Conservation (phyloP, 164 flowering plant genomes). For the Annona cherimola region DNA sequence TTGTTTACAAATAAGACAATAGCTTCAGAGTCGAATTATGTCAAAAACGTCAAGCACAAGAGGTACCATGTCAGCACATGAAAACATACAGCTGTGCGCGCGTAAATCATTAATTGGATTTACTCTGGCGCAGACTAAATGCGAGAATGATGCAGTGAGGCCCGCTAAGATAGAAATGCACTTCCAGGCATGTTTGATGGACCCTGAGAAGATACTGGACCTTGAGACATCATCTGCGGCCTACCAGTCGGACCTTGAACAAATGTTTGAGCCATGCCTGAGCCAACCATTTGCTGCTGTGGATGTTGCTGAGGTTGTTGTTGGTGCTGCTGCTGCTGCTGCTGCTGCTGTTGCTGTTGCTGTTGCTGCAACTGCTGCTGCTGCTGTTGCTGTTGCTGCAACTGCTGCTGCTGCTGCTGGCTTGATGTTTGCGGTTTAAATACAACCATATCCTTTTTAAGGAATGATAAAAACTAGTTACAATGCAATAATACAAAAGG, state of each 20-base stretch:
- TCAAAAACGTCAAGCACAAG: no score
- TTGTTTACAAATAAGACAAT: no score
- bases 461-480: neutral
- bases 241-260: slow-evolving; percentile 59
- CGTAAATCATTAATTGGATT: no score
- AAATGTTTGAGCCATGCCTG: slow-evolving; percentile 59
- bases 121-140: neutral
- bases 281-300: slow-evolving; percentile 38
- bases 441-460: slow-evolving; percentile 83
- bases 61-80: no score
- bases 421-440: slow-evolving; percentile 78
- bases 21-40: no score
- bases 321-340: slow-evolving; percentile 22
- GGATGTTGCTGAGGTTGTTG: slow-evolving; percentile 24
- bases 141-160: neutral
- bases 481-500: neutral
- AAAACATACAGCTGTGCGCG: no score
- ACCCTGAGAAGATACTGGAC: slow-evolving; percentile 67
- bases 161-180: slow-evolving; percentile 34
- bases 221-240: slow-evolving; percentile 64
- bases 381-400: slow-evolving; percentile 26
- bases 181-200: slow-evolving; percentile 67
- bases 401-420: slow-evolving; percentile 35
- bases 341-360: slow-evolving; percentile 20
- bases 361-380: slow-evolving; percentile 23